Percentiles rank a stretch among this genome's conserved stretches.
Conservation (phyloP, 2,329 filamentous ascomycete species). For the Tolypocladium cylindrosporum region DNA sequence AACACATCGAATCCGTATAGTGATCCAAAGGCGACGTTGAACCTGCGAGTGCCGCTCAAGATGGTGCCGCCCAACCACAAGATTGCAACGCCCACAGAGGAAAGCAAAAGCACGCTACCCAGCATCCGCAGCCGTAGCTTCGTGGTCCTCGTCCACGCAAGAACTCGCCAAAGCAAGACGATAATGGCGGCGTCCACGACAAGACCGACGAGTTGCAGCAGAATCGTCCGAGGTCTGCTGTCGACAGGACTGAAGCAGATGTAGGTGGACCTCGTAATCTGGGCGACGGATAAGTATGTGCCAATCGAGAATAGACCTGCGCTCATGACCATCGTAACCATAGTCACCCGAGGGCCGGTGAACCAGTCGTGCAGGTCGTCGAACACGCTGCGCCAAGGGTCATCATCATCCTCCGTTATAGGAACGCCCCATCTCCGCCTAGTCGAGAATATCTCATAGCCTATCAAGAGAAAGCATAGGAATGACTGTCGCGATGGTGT, state of each 20-base stretch:
- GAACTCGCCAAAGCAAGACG: conserved; percentile 38
- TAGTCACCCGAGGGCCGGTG: conserved; percentile 25
- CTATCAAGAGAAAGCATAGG: conserved; percentile 32
- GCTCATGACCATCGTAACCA: conserved; percentile 24
- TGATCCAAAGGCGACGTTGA: conserved; percentile 26
- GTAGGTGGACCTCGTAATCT: conserved; percentile 35
- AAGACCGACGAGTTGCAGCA: conserved; percentile 34
- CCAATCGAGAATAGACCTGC: conserved; percentile 31
- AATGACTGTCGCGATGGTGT: conserved; percentile 27
- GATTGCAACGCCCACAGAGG: conserved; percentile 26
- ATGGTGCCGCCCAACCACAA: conserved; percentile 24
- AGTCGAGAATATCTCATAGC: conserved; percentile 32
- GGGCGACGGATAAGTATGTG: conserved; percentile 27
- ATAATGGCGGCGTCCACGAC: conserved; percentile 35
- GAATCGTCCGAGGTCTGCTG: conserved; percentile 21
- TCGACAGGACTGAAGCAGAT: conserved; percentile 38
- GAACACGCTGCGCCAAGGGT: conserved; percentile 35
- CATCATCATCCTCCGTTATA: conserved; percentile 27
- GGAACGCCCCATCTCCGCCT: conserved; percentile 19
- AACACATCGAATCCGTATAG: conserved; percentile 39
- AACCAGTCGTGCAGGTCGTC: conserved; percentile 40
- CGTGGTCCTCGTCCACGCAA: conserved; percentile 40
- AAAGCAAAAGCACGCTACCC: conserved; percentile 29
- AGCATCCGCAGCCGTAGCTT: conserved; percentile 35
- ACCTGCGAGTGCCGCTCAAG: conserved; percentile 11